Evolutionary conservation across 2,329 filamentous ascomycete species (phyloP).

Genomic region (Microdochium bolleyi): DNA sequence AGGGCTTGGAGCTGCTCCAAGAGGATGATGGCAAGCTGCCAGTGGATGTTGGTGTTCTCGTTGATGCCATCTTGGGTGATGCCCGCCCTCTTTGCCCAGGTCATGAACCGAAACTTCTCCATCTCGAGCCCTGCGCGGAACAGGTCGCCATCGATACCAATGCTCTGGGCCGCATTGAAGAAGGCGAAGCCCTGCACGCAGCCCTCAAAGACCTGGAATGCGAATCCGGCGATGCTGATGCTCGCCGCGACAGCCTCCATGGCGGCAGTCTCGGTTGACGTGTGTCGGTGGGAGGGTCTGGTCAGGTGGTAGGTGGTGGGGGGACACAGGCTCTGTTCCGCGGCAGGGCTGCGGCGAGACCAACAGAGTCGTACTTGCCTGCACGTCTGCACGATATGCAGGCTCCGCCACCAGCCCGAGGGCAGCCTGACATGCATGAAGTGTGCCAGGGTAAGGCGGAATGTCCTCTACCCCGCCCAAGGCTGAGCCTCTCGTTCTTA

Average conservation of each 20-base stretch:
- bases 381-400: too few relatives aligned
- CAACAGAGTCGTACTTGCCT: too few relatives aligned
- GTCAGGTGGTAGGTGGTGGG: background rate
- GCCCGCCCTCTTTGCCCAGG: slow-evolving; percentile 9
- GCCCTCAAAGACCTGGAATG: slow-evolving; percentile 7
- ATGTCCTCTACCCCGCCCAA: background rate
- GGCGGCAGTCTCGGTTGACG: background rate
- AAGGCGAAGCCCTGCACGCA: slow-evolving; percentile 9
- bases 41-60: slow-evolving; percentile 7
- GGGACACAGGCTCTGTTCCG: background rate
- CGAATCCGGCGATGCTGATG: slow-evolving; percentile 5
- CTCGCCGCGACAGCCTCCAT: slow-evolving; percentile 7
- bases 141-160: slow-evolving; percentile 10
- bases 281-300: background rate
- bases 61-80: slow-evolving; percentile 2
- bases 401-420: background rate
- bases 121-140: slow-evolving; percentile 9
- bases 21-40: slow-evolving; percentile 8
- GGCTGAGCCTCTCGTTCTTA: background rate
- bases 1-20: slow-evolving; percentile 7
- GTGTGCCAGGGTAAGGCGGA: background rate
- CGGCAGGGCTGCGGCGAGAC: too few relatives aligned
- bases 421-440: background rate
- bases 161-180: slow-evolving; percentile 9
- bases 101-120: slow-evolving; percentile 11